phyloP scores from a whole-genome alignment of 495 filamentous ascomycete species.

The Neurospora sp. region DNA sequence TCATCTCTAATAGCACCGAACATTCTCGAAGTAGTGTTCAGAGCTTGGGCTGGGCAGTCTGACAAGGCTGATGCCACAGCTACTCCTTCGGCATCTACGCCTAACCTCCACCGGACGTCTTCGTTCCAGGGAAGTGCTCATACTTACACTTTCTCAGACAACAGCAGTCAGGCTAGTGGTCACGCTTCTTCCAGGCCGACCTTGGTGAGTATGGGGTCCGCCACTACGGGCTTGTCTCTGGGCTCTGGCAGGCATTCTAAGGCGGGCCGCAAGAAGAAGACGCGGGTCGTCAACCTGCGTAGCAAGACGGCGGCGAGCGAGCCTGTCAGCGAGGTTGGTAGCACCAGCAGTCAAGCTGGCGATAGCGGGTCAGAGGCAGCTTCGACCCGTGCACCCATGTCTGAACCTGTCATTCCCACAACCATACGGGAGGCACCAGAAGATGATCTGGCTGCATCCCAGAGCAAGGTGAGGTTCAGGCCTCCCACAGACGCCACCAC shows the following conservation, averaged over 20 bases:
- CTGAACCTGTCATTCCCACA: slow-evolving; percentile 35
- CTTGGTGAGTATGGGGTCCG: slow-evolving; percentile 36
- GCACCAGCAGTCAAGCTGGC: slow-evolving; percentile 37
- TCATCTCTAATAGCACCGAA: slow-evolving; percentile 78
- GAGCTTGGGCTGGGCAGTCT: slow-evolving; percentile 78
- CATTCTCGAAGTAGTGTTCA: slow-evolving; percentile 74
- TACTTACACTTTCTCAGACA: slow-evolving; percentile 52
- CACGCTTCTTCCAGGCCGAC: slow-evolving; percentile 36
- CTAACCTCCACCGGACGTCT: slow-evolving; percentile 46
- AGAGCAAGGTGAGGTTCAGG: slow-evolving; percentile 34
- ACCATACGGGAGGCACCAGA: slow-evolving; percentile 43
- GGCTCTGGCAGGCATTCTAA: slow-evolving; percentile 56
- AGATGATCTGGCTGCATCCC: slow-evolving; percentile 38
- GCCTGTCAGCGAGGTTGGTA: slow-evolving; percentile 18
- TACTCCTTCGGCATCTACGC: slow-evolving; percentile 43
- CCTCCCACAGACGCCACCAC: slow-evolving; percentile 12
- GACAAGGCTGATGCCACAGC: slow-evolving; percentile 56
- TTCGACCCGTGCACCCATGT: slow-evolving; percentile 31
- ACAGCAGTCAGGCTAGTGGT: slow-evolving; percentile 39
- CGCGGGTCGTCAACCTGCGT: slow-evolving; percentile 84
- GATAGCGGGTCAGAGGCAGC: slow-evolving; percentile 28
- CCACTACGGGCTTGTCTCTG: slow-evolving; percentile 51
- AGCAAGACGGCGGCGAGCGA: slow-evolving; percentile 30
- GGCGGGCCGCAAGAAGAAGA: slow-evolving; percentile 74
- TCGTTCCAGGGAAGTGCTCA: slow-evolving; percentile 53